Conservation (phyloP, 2,329 filamentous ascomycete species). For the Fusarium sp. region DNA sequence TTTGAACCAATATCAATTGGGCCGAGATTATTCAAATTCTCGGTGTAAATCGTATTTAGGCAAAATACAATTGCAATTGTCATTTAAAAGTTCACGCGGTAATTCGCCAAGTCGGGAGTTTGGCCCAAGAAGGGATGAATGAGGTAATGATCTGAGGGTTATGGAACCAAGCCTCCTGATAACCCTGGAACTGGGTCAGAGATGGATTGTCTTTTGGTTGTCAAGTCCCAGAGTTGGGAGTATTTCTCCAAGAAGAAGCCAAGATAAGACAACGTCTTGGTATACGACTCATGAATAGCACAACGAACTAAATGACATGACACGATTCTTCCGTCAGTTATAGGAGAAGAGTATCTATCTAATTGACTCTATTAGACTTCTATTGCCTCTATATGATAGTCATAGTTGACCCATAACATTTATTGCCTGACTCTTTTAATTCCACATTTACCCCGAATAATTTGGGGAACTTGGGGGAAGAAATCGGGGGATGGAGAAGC, state of each 20-base stretch:
- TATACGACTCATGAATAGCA: not conserved
- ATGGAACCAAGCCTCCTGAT: not conserved
- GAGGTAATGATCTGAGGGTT: constrained; percentile 7
- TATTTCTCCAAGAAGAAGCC: not conserved
- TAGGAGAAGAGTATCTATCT: not conserved
- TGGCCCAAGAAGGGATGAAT: not conserved
- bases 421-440: not conserved
- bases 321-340: not conserved
- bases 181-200: not conserved
- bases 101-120: constrained; percentile 10
- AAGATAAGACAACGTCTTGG: not conserved
- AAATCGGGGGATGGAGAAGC: constrained; percentile 25
- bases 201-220: not conserved
- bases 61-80: not conserved
- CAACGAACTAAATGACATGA: not conserved
- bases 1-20: not conserved
- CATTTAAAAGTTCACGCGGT: not conserved
- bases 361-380: not conserved
- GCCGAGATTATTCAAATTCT: not conserved
- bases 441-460: constrained; percentile 32
- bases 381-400: not conserved
- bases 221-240: not conserved
- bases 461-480: constrained; percentile 30
- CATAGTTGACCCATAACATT: not conserved
- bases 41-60: not conserved